Base-by-base conservation (phyloP, 495 filamentous ascomycete genomes). In the Tuber umbilicatum region DNA sequence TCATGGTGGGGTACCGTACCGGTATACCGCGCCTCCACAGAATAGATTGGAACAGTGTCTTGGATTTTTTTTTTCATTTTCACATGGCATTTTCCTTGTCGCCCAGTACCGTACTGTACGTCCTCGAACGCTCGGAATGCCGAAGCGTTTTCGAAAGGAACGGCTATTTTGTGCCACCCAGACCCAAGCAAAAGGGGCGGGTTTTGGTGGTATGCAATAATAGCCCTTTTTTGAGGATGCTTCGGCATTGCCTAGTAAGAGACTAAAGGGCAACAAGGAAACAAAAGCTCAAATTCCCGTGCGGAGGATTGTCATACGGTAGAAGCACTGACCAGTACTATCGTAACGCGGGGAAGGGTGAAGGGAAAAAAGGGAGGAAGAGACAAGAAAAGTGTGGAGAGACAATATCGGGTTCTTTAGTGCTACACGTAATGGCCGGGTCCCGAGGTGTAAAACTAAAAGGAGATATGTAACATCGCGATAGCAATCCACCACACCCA, bases 401-500 rank as follows among this genome's bases (percentile, higher is more conserved):
- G 55, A 17, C 12, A 31, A 31, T 27, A 55, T 64, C 27, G 27
- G n/a, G 14, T 14, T 35, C 12, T 4, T 5, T 60, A 9, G n/a
- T 60, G 50, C 21, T 60, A 42, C 41, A 10, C 41, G 42, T 17
- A 27, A 27, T 27, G 10, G 50, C 19, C n/a, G 6, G 27, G 27
- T n/a, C 10, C 10, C n/a, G 1, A 27, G n/a, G 55, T 9, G 27
- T 35, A 64, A 31, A 64, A 64, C 27, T 64, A 35, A 64, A 14
- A 35, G 27, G 6, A 12, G 35, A 31, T 27, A 35, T 27, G 21
- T 23, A 1, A 5, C 7, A 19, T n/a, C 23, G 21, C 2, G 47
- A n/a, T n/a, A 21, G 42, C 45, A 37, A 67, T 71, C 43, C 43
- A 41, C 69, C 76, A 78, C 64, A 43, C 39, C 68, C 41, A 72